phyloP scores from a whole-genome alignment of 345 rosid species.

The Gossypium bickii region DNA sequence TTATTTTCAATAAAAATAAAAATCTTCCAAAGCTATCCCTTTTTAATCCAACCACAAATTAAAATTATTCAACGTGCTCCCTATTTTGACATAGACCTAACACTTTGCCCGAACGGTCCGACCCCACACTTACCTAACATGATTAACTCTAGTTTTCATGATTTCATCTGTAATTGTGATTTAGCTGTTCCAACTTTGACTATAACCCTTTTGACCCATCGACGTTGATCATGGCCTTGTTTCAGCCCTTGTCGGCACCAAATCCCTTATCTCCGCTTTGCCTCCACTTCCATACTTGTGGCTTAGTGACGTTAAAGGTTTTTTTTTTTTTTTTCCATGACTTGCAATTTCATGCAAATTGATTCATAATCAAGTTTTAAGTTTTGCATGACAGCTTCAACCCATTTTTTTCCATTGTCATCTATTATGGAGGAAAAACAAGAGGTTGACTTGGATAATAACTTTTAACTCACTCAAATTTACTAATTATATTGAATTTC shows the following conservation, averaged over 20 bases:
- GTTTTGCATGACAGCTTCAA: not conserved
- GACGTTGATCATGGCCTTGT: not conserved
- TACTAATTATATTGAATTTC: no score
- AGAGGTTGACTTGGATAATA: not conserved
- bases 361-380: conserved; percentile 1
- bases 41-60: conserved; percentile 19
- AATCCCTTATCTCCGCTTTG: not conserved
- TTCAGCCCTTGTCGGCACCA: conserved; percentile 2
- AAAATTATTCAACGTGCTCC: conserved; percentile 19
- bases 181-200: conserved; percentile 4
- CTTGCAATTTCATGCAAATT: not conserved
- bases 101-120: conserved; percentile 16
- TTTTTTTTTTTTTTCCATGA: not conserved
- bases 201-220: not conserved
- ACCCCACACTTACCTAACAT: conserved; percentile 34
- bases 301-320: not conserved
- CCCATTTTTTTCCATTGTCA: not conserved
- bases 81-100: conserved; percentile 28
- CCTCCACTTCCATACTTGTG: not conserved
- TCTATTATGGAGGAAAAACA: not conserved
- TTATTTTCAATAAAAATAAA: not conserved
- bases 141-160: conserved; percentile 3
- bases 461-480: no score
- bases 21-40: conserved; percentile 16
- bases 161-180: not conserved